Conservation (phyloP, 345 rosid species). For the Heritiera littoralis region DNA sequence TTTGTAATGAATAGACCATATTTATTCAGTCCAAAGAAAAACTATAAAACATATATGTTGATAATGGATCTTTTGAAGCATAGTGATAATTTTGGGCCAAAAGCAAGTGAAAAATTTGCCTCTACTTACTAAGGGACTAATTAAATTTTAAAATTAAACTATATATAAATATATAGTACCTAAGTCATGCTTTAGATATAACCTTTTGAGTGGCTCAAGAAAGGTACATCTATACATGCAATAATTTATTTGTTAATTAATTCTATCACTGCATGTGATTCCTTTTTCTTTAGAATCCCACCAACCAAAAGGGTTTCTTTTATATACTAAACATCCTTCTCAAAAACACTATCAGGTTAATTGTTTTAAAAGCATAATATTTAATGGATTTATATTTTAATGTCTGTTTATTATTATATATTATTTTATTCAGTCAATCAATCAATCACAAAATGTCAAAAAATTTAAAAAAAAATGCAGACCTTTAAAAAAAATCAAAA, state of each 20-base stretch:
- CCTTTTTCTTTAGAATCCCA: neutral
- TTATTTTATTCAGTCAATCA: too few species aligned
- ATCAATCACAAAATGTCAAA: too few species aligned
- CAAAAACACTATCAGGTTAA: neutral
- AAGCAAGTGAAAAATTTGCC: neutral
- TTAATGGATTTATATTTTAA: too few species aligned
- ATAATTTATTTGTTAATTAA: conserved; percentile 6
- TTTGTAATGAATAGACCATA: too few species aligned
- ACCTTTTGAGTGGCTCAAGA: conserved; percentile 45
- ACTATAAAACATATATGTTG: too few species aligned
- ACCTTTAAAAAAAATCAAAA: too few species aligned
- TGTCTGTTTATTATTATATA: too few species aligned
- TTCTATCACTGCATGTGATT: conserved; percentile 2
- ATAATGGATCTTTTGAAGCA: neutral
- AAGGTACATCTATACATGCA: neutral
- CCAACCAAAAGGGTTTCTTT: neutral
- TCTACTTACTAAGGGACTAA: neutral
- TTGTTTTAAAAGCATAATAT: neutral
- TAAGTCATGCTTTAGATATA: neutral
- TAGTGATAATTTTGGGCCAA: neutral
- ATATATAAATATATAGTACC: neutral
- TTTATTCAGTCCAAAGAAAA: too few species aligned
- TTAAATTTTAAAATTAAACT: neutral
- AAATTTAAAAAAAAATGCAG: too few species aligned
- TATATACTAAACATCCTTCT: neutral